Evolutionary conservation across 495 filamentous ascomycete species (phyloP).

Genomic region (Alectoria sarmentosa): DNA sequence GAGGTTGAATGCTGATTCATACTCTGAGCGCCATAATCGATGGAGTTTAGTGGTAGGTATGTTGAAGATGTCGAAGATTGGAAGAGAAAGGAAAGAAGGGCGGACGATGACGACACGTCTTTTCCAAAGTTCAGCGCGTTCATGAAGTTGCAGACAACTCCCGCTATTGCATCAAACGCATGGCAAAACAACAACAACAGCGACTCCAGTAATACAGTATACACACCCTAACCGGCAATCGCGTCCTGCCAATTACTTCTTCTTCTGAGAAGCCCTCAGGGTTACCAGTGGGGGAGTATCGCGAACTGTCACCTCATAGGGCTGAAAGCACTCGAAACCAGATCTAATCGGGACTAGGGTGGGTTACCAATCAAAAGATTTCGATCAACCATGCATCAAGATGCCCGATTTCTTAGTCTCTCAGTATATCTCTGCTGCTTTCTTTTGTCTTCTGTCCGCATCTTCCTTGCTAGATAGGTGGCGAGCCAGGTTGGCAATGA

Average conservation of each 20-base stretch:
- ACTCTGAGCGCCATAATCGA: conserved; percentile 10
- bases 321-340: background rate
- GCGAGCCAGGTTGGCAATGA: background rate
- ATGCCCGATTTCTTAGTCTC: background rate
- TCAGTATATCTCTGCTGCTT: background rate
- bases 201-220: background rate
- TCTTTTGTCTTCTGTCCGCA: background rate
- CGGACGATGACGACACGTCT: conserved; percentile 9
- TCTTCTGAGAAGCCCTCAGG: no score
- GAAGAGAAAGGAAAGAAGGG: background rate
- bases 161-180: no score
- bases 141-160: background rate
- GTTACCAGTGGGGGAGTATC: no score
- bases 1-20: background rate
- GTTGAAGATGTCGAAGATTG: background rate
- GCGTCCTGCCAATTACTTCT: no score
- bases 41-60: background rate
- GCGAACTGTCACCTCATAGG: background rate
- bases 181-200: background rate
- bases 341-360: background rate
- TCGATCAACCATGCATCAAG: background rate
- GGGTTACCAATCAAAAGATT: background rate
- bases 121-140: background rate
- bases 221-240: background rate
- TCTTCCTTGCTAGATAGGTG: background rate